Evolutionary conservation across 2,329 filamentous ascomycete genomes (phyloP).

Genomic region (Aspergillus aculeatus): DNA sequence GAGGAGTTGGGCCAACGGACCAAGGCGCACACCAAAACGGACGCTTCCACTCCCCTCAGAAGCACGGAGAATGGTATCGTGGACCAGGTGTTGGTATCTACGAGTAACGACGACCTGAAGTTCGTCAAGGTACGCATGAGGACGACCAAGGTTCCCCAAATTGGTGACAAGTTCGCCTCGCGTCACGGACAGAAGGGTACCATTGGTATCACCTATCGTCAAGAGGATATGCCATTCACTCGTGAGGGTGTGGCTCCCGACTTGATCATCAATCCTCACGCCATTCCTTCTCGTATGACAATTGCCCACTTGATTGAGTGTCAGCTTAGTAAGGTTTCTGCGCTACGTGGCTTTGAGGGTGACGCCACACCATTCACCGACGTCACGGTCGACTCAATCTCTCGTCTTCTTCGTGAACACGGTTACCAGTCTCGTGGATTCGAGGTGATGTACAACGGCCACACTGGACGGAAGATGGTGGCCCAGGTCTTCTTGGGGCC

Average conservation of each 20-base stretch:
- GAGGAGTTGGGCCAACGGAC: conserved; percentile 93
- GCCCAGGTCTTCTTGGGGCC: conserved; percentile 96
- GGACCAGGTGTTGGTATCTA: conserved; percentile 89
- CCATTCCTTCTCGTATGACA: conserved; percentile 99
- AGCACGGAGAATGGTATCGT: conserved; percentile 97
- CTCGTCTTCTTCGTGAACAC: conserved; percentile 77
- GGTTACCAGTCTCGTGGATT: conserved; percentile 97
- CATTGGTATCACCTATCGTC: conserved; percentile 95
- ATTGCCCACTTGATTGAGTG: conserved; percentile 99
- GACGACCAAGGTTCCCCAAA: conserved; percentile 97
- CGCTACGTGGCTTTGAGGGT: conserved; percentile 89
- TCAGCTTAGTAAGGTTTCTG: conserved; percentile 91
- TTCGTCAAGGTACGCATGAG: conserved; percentile 97
- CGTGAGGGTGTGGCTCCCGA: conserved; percentile 88
- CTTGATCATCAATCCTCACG: conserved; percentile 98
- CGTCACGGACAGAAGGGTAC: conserved; percentile 99
- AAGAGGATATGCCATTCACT: conserved; percentile 99
- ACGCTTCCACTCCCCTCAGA: conserved; percentile 90
- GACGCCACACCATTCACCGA: conserved; percentile 98
- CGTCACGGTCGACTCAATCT: conserved; percentile 92
- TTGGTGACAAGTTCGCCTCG: conserved; percentile 98
- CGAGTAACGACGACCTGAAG: conserved; percentile 87
- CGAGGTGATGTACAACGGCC: conserved; percentile 98
- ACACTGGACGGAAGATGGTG: conserved; percentile 89
- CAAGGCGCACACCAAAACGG: conserved; percentile 85